Conservation (phyloP, 139 green algal genomes). For the Desmodesmus armatus region DNA sequence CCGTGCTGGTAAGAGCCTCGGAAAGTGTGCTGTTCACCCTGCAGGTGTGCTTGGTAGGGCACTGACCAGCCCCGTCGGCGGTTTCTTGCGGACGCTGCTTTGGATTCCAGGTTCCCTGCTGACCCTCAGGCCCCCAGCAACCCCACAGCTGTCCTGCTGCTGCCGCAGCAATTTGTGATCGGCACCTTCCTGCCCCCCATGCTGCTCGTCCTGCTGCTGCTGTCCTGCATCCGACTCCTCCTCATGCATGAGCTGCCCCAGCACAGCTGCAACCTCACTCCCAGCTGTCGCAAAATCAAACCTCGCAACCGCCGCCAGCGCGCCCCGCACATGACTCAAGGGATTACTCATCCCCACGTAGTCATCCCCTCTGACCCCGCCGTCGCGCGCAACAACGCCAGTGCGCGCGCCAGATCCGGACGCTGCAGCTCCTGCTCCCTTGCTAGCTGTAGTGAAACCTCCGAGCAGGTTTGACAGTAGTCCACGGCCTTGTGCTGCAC, state of each 20-base stretch:
- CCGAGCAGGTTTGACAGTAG: too few relatives aligned
- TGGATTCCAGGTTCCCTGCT: neutral
- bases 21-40: slow-evolving; percentile 9
- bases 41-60: neutral
- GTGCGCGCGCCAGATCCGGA: too few relatives aligned
- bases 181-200: neutral
- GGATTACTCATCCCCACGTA: neutral
- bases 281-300: slow-evolving; percentile 4
- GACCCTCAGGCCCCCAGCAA: too few relatives aligned
- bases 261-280: slow-evolving; percentile 5
- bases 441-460: too few relatives aligned
- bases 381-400: too few relatives aligned
- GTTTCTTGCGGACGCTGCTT: neutral
- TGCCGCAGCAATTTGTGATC: slow-evolving; percentile 2
- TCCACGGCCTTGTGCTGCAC: neutral
- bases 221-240: too few relatives aligned
- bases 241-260: neutral
- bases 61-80: neutral
- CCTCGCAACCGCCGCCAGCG: neutral
- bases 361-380: neutral
- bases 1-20: slow-evolving; percentile 5
- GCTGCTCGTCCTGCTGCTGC: slow-evolving; percentile 15
- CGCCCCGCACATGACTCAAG: neutral
- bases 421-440: neutral
- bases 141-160: neutral